Conservation (phyloP, 2,329 filamentous ascomycete genomes). For the Aspergillus ibericus region DNA sequence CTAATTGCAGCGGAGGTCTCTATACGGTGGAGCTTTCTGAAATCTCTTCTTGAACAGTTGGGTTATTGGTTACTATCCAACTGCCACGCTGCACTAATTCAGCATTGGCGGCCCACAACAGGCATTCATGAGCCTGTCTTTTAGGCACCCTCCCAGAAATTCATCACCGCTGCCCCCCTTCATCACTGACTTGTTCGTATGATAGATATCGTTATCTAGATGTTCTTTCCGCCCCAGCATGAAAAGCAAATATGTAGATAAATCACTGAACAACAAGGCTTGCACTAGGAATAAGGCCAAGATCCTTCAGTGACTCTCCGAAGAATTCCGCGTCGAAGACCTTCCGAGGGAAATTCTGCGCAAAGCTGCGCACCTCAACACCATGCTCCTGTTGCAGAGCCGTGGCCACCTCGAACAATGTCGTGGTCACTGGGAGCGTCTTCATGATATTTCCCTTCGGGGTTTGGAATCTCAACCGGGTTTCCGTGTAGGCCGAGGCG, state of each 20-base stretch:
- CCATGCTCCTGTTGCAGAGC: slow-evolving; percentile 71
- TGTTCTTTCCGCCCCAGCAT: neutral
- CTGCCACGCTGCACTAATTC: neutral
- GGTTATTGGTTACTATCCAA: neutral
- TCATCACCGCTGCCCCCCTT: too few species aligned
- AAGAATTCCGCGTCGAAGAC: slow-evolving; percentile 74
- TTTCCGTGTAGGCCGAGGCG: slow-evolving; percentile 72
- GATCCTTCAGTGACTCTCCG: slow-evolving; percentile 87
- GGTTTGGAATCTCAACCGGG: slow-evolving; percentile 79
- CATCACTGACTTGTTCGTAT: neutral
- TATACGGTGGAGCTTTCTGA: neutral
- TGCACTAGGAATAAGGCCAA: slow-evolving; percentile 86
- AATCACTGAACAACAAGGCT: slow-evolving; percentile 69
- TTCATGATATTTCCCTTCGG: slow-evolving; percentile 75
- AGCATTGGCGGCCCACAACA: neutral
- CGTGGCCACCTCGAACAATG: slow-evolving; percentile 86
- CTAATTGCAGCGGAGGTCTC: neutral
- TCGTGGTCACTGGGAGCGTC: slow-evolving; percentile 84
- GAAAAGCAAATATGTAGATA: neutral
- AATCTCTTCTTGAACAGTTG: neutral
- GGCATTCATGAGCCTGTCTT: neutral
- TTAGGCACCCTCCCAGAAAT: neutral
- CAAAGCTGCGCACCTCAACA: slow-evolving; percentile 70
- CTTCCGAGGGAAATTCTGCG: slow-evolving; percentile 84
- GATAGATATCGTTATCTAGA: slow-evolving; percentile 1